phyloP scores from a whole-genome alignment of 2,329 filamentous ascomycete species.

The Helotiales sp. region DNA sequence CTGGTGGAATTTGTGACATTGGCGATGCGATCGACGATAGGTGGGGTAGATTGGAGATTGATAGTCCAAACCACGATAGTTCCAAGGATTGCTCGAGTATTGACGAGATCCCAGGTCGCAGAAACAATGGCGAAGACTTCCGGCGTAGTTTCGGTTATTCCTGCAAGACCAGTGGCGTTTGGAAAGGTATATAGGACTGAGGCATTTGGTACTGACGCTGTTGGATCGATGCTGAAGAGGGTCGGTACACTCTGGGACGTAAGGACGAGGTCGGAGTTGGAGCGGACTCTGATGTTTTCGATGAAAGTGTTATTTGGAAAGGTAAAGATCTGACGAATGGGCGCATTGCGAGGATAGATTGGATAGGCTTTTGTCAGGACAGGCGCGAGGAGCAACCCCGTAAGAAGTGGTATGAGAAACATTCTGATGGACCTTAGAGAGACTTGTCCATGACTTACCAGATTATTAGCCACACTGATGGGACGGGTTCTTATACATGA shows the following conservation, averaged over 20 bases:
- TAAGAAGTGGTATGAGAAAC: neutral
- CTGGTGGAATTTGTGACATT: slow-evolving; percentile 17
- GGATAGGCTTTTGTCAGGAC: neutral
- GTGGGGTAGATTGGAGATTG: slow-evolving; percentile 10
- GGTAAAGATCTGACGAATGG: slow-evolving; percentile 12
- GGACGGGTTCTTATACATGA: neutral
- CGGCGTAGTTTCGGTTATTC: slow-evolving; percentile 35
- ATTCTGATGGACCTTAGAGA: too few species aligned
- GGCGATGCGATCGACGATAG: slow-evolving; percentile 20
- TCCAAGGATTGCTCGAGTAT: slow-evolving; percentile 10
- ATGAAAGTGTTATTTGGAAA: slow-evolving; percentile 15
- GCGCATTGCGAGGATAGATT: neutral
- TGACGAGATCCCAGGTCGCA: slow-evolving; percentile 12
- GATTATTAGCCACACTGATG: too few species aligned
- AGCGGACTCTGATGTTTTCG: slow-evolving; percentile 38
- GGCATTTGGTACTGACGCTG: slow-evolving; percentile 18
- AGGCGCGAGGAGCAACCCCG: neutral
- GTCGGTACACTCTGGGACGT: slow-evolving; percentile 33
- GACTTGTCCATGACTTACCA: too few species aligned
- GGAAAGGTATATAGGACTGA: slow-evolving; percentile 34
- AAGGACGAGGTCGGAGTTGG: slow-evolving; percentile 51
- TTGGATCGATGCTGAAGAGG: slow-evolving; percentile 28
- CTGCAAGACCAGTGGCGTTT: slow-evolving; percentile 29
- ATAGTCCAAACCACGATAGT: slow-evolving; percentile 22
- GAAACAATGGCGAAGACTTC: slow-evolving; percentile 17